A percentile compares a stretch with the other conserved stretches of the same genome.
phyloP scores from a whole-genome alignment of 805 yeast species.

The Teunomyces lycoperdinae region DNA sequence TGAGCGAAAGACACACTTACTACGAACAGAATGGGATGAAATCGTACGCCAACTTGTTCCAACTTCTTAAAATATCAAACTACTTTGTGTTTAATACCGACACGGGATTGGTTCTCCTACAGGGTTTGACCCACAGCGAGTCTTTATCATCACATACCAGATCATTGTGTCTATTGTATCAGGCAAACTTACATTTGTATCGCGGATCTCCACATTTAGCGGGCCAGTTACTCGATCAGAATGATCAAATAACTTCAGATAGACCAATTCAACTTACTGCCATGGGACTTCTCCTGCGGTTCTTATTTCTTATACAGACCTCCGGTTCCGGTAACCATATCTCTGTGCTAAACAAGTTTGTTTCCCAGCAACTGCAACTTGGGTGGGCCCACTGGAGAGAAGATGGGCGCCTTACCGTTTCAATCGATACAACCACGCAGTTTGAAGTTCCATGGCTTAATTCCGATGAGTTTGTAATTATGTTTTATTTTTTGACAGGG shows the following conservation, averaged over 20 bases:
- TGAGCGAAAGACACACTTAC: conserved; percentile 22
- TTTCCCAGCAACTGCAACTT: conserved; percentile 13
- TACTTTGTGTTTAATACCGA: conserved; percentile 23
- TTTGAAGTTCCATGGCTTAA: conserved; percentile 41
- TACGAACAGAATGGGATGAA: conserved; percentile 11
- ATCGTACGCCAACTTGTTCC: conserved; percentile 25
- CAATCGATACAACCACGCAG: background rate
- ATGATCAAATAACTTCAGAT: conserved; percentile 3
- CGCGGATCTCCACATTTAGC: conserved; percentile 15
- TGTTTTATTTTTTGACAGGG: conserved; percentile 43
- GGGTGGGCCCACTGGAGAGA: conserved; percentile 20
- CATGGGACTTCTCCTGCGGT: conserved; percentile 12
- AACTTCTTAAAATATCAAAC: conserved; percentile 27
- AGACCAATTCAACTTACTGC: conserved; percentile 14
- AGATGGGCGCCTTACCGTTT: conserved; percentile 13
- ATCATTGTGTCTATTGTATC: conserved; percentile 12
- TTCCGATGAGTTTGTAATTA: conserved; percentile 40
- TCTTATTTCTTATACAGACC: conserved; percentile 12
- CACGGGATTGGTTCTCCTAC: conserved; percentile 21
- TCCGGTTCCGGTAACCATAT: conserved; percentile 11
- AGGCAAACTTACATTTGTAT: conserved; percentile 15
- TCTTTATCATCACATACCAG: conserved; percentile 7
- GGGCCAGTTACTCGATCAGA: conserved; percentile 5
- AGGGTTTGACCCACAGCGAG: conserved; percentile 6
- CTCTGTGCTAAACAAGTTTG: conserved; percentile 11